These are phyloP conservation scores for Rosa hybrid DNA, from an alignment of 331 rosid species.

Conservation along the genomic window DNA sequence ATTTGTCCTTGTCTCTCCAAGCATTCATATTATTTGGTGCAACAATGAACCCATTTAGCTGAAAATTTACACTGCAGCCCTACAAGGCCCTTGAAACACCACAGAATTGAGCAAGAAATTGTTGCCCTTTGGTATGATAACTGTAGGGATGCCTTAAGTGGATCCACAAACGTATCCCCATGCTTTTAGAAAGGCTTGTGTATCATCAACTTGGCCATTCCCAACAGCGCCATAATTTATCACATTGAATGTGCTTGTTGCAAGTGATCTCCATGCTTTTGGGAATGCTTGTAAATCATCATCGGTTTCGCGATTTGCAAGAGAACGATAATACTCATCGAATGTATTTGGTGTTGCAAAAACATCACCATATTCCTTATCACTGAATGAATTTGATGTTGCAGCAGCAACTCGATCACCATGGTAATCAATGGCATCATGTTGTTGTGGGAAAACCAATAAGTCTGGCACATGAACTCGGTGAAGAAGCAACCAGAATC, in stretches of 20 bases:
- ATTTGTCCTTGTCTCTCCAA: slow-evolving; percentile 28
- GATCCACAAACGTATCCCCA: slow-evolving; percentile 45
- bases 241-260: neutral
- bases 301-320: neutral
- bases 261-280: neutral
- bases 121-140: slow-evolving; percentile 35
- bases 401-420: neutral
- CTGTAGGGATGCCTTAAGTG: slow-evolving; percentile 29
- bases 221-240: neutral
- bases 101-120: slow-evolving; percentile 43
- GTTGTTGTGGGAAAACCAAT: neutral
- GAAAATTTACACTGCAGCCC: slow-evolving; percentile 16
- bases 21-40: slow-evolving; percentile 27
- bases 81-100: slow-evolving; percentile 56
- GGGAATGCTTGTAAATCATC: slow-evolving; percentile 6
- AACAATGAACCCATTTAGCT: slow-evolving; percentile 41
- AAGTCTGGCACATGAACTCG: neutral
- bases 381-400: neutral
- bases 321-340: neutral
- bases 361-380: neutral
- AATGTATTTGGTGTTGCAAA: neutral
- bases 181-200: slow-evolving; percentile 56
- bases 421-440: neutral
- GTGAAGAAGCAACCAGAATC: neutral
- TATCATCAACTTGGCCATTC: slow-evolving; percentile 50